Percentiles rank a stretch among this genome's conserved stretches.
Conservation (phyloP, 2,329 filamentous ascomycete genomes). For the Colletotrichum liriopes region DNA sequence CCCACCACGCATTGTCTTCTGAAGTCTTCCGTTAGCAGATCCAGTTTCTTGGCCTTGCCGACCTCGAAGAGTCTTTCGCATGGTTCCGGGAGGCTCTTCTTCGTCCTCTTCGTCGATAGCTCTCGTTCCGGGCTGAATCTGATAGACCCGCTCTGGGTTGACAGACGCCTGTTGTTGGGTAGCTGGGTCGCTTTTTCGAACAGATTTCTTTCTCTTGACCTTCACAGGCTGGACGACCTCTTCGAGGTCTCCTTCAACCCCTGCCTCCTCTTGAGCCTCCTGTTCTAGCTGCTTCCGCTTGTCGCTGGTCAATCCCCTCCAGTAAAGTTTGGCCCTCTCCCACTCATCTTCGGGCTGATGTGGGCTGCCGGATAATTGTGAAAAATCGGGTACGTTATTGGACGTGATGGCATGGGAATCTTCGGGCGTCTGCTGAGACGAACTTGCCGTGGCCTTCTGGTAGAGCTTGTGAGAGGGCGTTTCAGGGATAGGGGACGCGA, state of each 20-base stretch:
- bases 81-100: constrained; percentile 3
- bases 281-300: constrained; percentile 74
- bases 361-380: neutral
- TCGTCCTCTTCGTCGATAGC: constrained; percentile 23
- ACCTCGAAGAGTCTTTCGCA: constrained; percentile 32
- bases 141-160: constrained; percentile 53
- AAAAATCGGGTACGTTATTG: neutral
- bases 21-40: constrained; percentile 53
- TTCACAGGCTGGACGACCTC: constrained; percentile 50
- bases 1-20: constrained; percentile 63
- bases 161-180: constrained; percentile 32
- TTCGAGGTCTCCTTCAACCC: constrained; percentile 62
- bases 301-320: constrained; percentile 76
- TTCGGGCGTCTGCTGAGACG: constrained; percentile 8
- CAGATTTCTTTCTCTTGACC: constrained; percentile 54
- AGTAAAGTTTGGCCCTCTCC: constrained; percentile 79
- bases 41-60: constrained; percentile 31
- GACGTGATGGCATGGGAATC: neutral
- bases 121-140: constrained; percentile 55
- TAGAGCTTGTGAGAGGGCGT: constrained; percentile 39
- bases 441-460: constrained; percentile 29
- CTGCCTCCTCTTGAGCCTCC: constrained; percentile 70
- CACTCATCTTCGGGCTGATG: constrained; percentile 65
- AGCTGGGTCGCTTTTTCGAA: constrained; percentile 43
- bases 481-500: constrained; percentile 45